These are phyloP conservation scores for Paspalum notatum DNA, from an alignment of 176 grass and related monocot genomes.

Conservation along the genomic window DNA sequence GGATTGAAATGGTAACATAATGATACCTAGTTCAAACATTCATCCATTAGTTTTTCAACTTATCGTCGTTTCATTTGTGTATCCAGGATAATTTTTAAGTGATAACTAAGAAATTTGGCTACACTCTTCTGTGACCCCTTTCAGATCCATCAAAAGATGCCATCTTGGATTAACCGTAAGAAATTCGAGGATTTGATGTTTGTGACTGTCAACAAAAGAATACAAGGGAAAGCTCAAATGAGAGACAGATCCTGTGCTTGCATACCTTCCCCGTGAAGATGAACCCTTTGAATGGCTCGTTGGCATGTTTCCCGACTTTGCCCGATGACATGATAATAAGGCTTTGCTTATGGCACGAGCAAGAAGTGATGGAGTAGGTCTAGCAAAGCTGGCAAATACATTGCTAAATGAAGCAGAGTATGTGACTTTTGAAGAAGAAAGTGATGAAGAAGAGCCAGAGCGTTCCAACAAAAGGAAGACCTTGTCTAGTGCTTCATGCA, in stretches of 20 bases:
- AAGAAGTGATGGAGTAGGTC: not conserved
- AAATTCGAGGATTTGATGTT: not conserved
- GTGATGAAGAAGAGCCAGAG: not conserved
- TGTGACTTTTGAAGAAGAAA: not conserved
- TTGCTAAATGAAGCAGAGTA: not conserved
- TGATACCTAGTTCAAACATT: not conserved
- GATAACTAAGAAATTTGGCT: not conserved
- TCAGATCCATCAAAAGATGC: constrained; percentile 4
- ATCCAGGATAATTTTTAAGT: not conserved
- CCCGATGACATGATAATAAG: not conserved
- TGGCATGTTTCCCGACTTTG: not conserved
- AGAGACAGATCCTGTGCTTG: not conserved
- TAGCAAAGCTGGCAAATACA: not conserved
- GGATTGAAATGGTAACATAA: constrained; percentile 1
- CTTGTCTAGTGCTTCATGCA: not conserved
- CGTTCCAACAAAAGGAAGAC: not conserved
- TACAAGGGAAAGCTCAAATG: not conserved
- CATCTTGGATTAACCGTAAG: not conserved
- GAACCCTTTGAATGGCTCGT: constrained; percentile 29
- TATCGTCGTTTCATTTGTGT: not conserved
- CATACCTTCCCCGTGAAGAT: not conserved
- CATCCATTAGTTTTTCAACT: not conserved
- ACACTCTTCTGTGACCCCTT: not conserved
- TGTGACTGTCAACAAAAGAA: not conserved
- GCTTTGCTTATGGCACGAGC: not conserved